phyloP scores from a whole-genome alignment of 164 flowering plant genomes.

The Tinospora cordifolia region DNA sequence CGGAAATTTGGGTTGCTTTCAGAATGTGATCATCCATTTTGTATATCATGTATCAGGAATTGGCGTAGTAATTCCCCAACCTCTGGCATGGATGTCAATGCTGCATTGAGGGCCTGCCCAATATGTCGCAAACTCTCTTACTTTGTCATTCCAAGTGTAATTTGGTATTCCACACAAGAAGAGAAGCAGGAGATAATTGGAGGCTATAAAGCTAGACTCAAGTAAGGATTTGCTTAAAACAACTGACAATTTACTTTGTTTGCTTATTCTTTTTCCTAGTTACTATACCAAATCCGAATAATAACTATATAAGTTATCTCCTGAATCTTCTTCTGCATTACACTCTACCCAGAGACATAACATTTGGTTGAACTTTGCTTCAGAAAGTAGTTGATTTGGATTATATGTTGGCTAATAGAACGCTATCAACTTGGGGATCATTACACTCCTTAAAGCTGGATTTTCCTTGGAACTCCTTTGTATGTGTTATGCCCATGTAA shows the following conservation, averaged over 20 bases:
- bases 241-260: background rate
- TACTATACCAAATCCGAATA: background rate
- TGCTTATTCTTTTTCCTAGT: background rate
- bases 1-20: slow-evolving; percentile 89
- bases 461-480: too few species aligned
- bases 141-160: slow-evolving; percentile 92
- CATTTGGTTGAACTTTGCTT: too few species aligned
- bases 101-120: slow-evolving; percentile 83
- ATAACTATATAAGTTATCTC: background rate
- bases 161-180: slow-evolving; percentile 76
- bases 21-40: slow-evolving; percentile 97
- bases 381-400: too few species aligned
- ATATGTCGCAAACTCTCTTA: slow-evolving; percentile 93
- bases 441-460: too few species aligned
- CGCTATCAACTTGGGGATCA: too few species aligned
- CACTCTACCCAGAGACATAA: too few species aligned
- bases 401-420: too few species aligned
- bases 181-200: slow-evolving; percentile 78
- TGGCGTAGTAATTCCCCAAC: slow-evolving; percentile 86
- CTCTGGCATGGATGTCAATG: slow-evolving; percentile 84
- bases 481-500: too few species aligned
- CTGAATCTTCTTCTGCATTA: too few species aligned
- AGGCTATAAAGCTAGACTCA: slow-evolving; percentile 77
- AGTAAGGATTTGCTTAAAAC: slow-evolving; percentile 33
- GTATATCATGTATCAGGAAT: slow-evolving; percentile 86